Evolutionary conservation across 345 rosid species (phyloP), one percentile per base, ranked within the genome.

Genomic region (Diplotaxis tenuifolia): DNA sequence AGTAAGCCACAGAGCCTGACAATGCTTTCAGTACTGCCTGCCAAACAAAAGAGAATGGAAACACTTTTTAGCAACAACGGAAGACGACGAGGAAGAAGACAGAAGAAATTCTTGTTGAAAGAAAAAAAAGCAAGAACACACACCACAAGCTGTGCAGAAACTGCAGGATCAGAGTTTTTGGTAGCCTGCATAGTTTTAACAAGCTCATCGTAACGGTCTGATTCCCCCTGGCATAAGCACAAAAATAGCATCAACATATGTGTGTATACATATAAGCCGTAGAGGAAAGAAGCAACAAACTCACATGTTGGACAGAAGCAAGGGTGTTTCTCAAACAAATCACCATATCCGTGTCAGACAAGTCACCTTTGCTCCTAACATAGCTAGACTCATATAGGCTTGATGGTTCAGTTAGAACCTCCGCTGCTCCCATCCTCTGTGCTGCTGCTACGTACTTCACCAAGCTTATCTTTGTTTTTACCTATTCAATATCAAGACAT

Each of bases 141-240:
- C 58, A 89, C 96, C 93, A 83, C 86, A 70, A 95, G 95, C 78
- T 84, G 70, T 36, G 96, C 98, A 67, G 96, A 97, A 68, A 80
- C 89, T 57, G 86, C 90, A 1, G 72, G 76, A 7, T 79, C 79
- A 72, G 80, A 83, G 16, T 56, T 78, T 38, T 79, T 73, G 4
- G 70, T 79, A 55, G 78, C 81, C 67, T 87, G 85, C 83, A 94
- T 49, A 62, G 83, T 82, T 66, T 79, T 88, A 67, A 88, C 83
- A 68, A 94, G 90, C 80, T 87, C 85, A 70, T 81, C 32, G 58
- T 94, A 94, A 68, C 75, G 78, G 47, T 75, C 82, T 1, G 54
- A 71, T 31, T 86, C 88, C 62, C 89, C 97, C 96, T 93, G 74
- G 14, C 4, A 15, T 49, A 11, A 53, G 20, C 1, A 49, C 54